Percentiles rank a stretch among this genome's conserved stretches.
Evolutionary conservation across 805 yeast genomes (phyloP).

Genomic region (Lipomyces japonicus): DNA sequence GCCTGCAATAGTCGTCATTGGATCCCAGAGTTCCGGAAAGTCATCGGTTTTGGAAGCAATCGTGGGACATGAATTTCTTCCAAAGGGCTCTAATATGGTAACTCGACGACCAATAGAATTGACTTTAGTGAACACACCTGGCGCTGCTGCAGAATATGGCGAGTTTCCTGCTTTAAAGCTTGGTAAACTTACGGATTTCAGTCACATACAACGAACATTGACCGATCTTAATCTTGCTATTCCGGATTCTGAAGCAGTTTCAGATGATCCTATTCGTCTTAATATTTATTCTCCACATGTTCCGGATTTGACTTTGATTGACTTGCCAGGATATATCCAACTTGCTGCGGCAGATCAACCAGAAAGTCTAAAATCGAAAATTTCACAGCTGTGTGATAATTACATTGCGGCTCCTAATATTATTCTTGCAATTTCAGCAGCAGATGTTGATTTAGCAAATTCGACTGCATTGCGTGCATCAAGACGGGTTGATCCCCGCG

Average conservation of each 20-base stretch:
- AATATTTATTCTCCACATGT: slow-evolving; percentile 85
- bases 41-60: slow-evolving; percentile 93
- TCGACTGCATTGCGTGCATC: slow-evolving; percentile 92
- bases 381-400: slow-evolving; percentile 73
- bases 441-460: slow-evolving; percentile 96
- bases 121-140: slow-evolving; percentile 84
- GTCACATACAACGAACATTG: slow-evolving; percentile 81
- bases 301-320: slow-evolving; percentile 90
- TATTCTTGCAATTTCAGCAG: slow-evolving; percentile 92
- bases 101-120: slow-evolving; percentile 96
- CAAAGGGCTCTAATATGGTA: slow-evolving; percentile 97
- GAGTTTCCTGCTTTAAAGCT: slow-evolving; percentile 89
- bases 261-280: slow-evolving; percentile 89
- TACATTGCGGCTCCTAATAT: slow-evolving; percentile 90
- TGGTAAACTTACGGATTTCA: slow-evolving; percentile 79
- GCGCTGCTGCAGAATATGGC: slow-evolving; percentile 74
- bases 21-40: slow-evolving; percentile 96
- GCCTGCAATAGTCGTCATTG: slow-evolving; percentile 94
- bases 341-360: slow-evolving; percentile 98
- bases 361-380: slow-evolving; percentile 68
- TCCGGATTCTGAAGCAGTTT: slow-evolving; percentile 77
- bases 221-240: slow-evolving; percentile 90
- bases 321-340: slow-evolving; percentile 96
- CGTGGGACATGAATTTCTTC: slow-evolving; percentile 96
- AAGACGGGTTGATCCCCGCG: slow-evolving; percentile 82